These are phyloP conservation scores for Saccharomyces eubayanus DNA, from an alignment of 805 yeast species.

Conservation along the genomic window DNA sequence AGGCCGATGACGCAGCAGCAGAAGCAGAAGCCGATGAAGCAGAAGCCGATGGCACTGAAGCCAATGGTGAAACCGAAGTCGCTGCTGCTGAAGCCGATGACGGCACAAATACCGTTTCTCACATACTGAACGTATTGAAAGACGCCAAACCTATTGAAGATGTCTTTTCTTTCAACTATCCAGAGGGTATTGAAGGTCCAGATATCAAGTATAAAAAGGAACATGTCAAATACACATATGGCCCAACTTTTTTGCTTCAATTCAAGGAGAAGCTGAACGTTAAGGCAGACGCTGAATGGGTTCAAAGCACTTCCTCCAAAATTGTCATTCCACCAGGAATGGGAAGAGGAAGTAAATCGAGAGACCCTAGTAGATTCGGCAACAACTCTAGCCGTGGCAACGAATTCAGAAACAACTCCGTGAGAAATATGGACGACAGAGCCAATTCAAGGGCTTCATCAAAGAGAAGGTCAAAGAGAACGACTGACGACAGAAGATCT, in stretches of 20 bases:
- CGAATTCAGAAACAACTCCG: slow-evolving; percentile 34
- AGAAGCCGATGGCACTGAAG: slow-evolving; percentile 10
- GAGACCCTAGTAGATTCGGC: slow-evolving; percentile 30
- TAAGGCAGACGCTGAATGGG: slow-evolving; percentile 58
- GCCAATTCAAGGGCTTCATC: slow-evolving; percentile 57
- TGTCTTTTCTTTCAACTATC: slow-evolving; percentile 47
- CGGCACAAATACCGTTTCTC: slow-evolving; percentile 38
- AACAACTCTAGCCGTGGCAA: slow-evolving; percentile 32
- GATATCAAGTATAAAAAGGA: slow-evolving; percentile 36
- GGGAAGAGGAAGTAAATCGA: slow-evolving; percentile 23
- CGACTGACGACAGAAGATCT: slow-evolving; percentile 34
- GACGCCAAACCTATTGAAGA: slow-evolving; percentile 46
- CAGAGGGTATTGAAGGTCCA: slow-evolving; percentile 44
- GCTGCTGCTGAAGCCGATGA: slow-evolving; percentile 16
- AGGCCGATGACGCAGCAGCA: slow-evolving; percentile 13
- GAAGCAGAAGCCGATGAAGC: slow-evolving; percentile 15
- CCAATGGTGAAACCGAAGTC: slow-evolving; percentile 14
- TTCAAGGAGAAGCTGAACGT: slow-evolving; percentile 54
- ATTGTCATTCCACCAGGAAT: slow-evolving; percentile 29
- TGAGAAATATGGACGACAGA: slow-evolving; percentile 39
- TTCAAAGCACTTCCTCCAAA: slow-evolving; percentile 22
- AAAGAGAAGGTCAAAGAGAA: slow-evolving; percentile 47
- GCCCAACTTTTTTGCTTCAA: slow-evolving; percentile 72
- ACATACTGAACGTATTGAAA: slow-evolving; percentile 42
- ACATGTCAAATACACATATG: slow-evolving; percentile 47